Conservation (phyloP, 2,329 filamentous ascomycete genomes). For the Gnomoniopsis sp. region DNA sequence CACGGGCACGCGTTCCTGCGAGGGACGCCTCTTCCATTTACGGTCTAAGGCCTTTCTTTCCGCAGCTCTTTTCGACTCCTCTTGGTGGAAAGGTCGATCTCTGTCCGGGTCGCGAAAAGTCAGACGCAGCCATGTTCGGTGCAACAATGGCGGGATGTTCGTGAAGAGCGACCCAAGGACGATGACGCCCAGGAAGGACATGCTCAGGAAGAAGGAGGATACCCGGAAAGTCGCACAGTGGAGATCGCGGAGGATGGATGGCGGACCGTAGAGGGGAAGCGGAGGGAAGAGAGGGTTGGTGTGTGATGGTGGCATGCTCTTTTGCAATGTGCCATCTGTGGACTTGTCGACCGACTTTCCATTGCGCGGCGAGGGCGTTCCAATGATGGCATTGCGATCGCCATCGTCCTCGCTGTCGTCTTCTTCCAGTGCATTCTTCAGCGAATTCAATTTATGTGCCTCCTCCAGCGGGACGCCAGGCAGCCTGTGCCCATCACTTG, state of each 20-base stretch:
- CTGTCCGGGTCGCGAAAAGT: constrained; percentile 59
- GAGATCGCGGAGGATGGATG: constrained; percentile 60
- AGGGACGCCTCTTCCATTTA: constrained; percentile 56
- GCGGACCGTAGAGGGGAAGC: constrained; percentile 75
- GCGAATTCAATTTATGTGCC: constrained; percentile 64
- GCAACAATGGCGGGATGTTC: constrained; percentile 52
- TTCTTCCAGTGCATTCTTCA: constrained; percentile 48
- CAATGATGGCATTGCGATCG: constrained; percentile 25
- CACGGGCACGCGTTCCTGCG: constrained; percentile 33
- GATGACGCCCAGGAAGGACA: constrained; percentile 73
- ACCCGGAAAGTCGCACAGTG: constrained; percentile 64
- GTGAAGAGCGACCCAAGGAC: constrained; percentile 71
- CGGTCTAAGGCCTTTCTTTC: constrained; percentile 55
- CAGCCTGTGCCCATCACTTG: constrained; percentile 61
- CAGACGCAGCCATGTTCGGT: constrained; percentile 47
- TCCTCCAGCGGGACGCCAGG: constrained; percentile 68
- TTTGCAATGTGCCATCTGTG: constrained; percentile 42
- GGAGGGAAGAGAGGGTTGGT: constrained; percentile 84
- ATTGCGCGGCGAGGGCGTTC: constrained; percentile 24
- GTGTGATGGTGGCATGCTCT: constrained; percentile 58
- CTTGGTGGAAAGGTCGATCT: constrained; percentile 65
- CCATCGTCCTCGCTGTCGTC: constrained; percentile 17
- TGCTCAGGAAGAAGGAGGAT: constrained; percentile 71
- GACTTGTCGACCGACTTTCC: constrained; percentile 38
- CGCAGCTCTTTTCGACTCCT: constrained; percentile 62